Evolutionary conservation across 352 stramenopile genomes (phyloP).

Genomic region (Detonula confervacea): DNA sequence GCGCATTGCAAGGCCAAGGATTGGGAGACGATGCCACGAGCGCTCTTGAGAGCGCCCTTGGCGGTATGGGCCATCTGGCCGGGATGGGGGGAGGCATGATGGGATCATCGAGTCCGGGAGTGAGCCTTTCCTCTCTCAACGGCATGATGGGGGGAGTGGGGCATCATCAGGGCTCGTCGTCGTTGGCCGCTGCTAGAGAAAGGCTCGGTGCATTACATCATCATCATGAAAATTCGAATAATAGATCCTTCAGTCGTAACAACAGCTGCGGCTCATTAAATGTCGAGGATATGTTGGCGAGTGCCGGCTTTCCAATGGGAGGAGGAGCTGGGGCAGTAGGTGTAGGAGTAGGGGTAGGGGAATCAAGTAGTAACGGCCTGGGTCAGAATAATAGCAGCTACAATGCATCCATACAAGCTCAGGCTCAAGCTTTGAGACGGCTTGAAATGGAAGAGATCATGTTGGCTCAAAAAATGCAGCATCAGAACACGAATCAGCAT

Average conservation of each 20-base stretch:
- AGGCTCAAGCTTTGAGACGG: not conserved
- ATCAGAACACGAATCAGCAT: no score
- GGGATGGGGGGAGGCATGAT: no score
- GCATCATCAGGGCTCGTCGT: no score
- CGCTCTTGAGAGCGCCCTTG: no score
- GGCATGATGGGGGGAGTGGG: not conserved
- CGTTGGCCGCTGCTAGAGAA: no score
- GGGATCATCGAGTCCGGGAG: not conserved
- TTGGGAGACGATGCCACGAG: no score
- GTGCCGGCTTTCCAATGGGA: no score
- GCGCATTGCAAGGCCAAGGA: no score
- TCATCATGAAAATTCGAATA: no score
- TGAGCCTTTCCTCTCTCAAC: not conserved
- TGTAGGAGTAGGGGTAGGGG: not conserved
- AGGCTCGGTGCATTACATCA: no score
- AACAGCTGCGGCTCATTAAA: not conserved
- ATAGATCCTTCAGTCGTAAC: not conserved
- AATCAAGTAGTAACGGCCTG: not conserved
- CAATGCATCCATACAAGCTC: not conserved
- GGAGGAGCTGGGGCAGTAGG: not conserved
- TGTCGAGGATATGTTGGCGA: not conserved
- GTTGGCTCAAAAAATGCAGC: not conserved
- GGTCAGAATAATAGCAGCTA: no score
- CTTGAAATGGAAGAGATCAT: constrained; percentile 17
- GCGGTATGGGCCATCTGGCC: no score